Percentiles rank a stretch among this genome's conserved stretches.
Evolutionary conservation across 2,329 filamentous ascomycete species (phyloP).

Genomic region (Myrmaecium sp.): DNA sequence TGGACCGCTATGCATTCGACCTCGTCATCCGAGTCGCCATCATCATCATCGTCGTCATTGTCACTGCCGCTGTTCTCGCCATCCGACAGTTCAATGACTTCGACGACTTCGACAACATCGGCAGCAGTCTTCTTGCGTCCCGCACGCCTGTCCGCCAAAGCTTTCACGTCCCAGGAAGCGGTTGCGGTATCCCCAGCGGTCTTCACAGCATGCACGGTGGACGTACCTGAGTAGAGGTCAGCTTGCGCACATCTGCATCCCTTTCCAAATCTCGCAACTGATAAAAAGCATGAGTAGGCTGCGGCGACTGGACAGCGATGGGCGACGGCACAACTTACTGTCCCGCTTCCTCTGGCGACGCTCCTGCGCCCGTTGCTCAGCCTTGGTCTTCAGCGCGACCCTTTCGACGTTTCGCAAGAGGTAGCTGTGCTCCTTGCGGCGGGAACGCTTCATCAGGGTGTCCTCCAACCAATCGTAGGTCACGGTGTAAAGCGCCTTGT

Average conservation of each 20-base stretch:
- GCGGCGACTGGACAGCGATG: too few relatives aligned
- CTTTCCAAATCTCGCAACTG: slow-evolving; percentile 14
- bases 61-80: too few relatives aligned
- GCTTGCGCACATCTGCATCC: slow-evolving; percentile 14
- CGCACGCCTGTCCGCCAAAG: background rate
- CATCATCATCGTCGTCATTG: too few relatives aligned
- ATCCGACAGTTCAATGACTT: too few relatives aligned
- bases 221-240: slow-evolving; percentile 22
- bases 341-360: slow-evolving; percentile 11
- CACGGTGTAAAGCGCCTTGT: slow-evolving; percentile 24
- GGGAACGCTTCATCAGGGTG: slow-evolving; percentile 21
- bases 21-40: slow-evolving; percentile 4
- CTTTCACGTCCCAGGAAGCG: slow-evolving; percentile 1
- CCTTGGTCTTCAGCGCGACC: slow-evolving; percentile 7
- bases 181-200: slow-evolving; percentile 10
- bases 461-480: slow-evolving; percentile 32
- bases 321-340: slow-evolving; percentile 7
- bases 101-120: too few relatives aligned
- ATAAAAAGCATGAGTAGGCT: too few relatives aligned
- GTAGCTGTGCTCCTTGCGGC: slow-evolving; percentile 18
- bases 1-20: slow-evolving; percentile 4
- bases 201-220: slow-evolving; percentile 7
- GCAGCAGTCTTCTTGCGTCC: slow-evolving; percentile 4
- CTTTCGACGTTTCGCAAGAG: slow-evolving; percentile 11
- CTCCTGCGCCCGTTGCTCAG: slow-evolving; percentile 17